Evolutionary conservation across 345 rosid species (phyloP).

Genomic region (Acer negundo): DNA sequence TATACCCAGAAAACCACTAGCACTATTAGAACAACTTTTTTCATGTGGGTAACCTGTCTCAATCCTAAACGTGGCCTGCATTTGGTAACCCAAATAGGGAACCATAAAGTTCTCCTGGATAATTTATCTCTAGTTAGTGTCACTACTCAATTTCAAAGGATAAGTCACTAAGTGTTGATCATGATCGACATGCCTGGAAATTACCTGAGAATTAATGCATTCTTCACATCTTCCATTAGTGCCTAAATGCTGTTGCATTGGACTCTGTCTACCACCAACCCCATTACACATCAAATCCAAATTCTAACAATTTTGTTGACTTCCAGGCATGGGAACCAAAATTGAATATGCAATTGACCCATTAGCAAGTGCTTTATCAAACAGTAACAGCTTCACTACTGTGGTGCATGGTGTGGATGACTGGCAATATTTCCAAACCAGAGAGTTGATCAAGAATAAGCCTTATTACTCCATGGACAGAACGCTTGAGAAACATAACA

Average conservation of each 20-base stretch:
- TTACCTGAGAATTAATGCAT: no score
- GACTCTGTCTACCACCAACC: conserved; percentile 28
- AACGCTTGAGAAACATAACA: conserved; percentile 44
- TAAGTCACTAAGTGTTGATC: no score
- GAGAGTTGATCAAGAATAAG: conserved; percentile 22
- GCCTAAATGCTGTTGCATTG: conserved; percentile 14
- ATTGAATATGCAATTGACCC: conserved; percentile 42
- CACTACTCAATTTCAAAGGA: neutral
- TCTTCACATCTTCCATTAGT: neutral
- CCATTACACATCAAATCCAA: conserved; percentile 17
- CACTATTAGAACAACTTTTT: conserved; percentile 9
- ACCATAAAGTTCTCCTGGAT: conserved; percentile 14
- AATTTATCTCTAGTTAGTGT: neutral
- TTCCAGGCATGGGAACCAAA: conserved; percentile 79
- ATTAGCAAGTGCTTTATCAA: conserved; percentile 33
- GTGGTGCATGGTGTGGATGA: conserved; percentile 46
- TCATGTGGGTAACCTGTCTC: conserved; percentile 14
- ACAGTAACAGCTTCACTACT: conserved; percentile 29
- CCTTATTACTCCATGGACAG: conserved; percentile 44
- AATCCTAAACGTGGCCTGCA: conserved; percentile 27
- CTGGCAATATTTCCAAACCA: conserved; percentile 27
- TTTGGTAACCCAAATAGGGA: conserved; percentile 30
- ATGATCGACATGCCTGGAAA: no score
- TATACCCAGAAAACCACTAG: neutral
- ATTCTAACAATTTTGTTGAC: no score